Evolutionary conservation across 2,329 filamentous ascomycete species (phyloP).

Genomic region (Alternaria triticimaculans): DNA sequence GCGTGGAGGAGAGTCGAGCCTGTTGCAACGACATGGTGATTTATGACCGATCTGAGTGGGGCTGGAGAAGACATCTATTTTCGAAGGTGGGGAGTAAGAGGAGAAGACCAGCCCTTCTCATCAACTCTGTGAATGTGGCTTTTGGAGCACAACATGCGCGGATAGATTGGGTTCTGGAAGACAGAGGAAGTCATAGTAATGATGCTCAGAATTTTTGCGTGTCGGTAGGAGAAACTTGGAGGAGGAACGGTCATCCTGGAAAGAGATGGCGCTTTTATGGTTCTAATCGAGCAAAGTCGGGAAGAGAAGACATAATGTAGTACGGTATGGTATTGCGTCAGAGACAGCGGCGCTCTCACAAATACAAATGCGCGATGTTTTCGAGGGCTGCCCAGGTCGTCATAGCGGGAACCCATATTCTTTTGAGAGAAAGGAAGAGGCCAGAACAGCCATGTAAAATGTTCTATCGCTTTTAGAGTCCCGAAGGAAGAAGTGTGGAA

Average conservation of each 20-base stretch:
- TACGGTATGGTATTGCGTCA: background rate
- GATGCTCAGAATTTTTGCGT: too few species aligned
- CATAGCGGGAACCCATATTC: background rate
- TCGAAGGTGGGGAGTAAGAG: background rate
- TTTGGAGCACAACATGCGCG: too few species aligned
- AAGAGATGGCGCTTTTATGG: too few species aligned
- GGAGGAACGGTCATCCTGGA: too few species aligned
- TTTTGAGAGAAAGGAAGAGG: too few species aligned
- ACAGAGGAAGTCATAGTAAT: too few species aligned
- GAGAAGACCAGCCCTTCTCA: background rate
- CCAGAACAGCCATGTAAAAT: too few species aligned
- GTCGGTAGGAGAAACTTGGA: too few species aligned
- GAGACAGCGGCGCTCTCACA: background rate
- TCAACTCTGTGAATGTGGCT: too few species aligned
- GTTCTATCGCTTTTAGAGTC: background rate
- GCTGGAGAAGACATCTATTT: background rate
- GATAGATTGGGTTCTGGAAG: too few species aligned
- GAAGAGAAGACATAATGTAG: background rate
- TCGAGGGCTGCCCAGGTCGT: background rate
- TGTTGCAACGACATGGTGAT: background rate
- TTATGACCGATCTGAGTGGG: background rate
- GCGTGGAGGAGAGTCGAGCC: background rate
- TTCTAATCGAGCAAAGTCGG: background rate
- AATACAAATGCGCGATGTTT: background rate
- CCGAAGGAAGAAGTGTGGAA: background rate